Evolutionary conservation across 768 basidiomycete genomes (phyloP), one percentile per base, ranked within the genome.

Genomic region (Mycena crocata): DNA sequence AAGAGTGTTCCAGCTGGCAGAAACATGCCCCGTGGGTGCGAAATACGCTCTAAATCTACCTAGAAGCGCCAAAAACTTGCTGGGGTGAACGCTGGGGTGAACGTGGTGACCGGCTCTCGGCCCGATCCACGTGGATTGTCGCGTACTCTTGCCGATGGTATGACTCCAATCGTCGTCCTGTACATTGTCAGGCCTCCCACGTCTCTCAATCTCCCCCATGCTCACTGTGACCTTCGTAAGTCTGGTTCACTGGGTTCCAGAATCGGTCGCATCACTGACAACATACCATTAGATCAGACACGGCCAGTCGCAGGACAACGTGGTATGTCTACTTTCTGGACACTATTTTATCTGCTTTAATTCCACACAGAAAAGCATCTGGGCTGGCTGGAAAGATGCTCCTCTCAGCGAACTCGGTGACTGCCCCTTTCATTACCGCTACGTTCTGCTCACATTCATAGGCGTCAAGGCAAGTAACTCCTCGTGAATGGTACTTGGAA

Each of bases 331-430:
- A 5, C 31, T 44, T 9, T 35, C 0, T 56, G 9, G 66, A 2
- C 14, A 37, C 31, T 7, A 37, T 39, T 28, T 14, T 10, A 28
- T n/a, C 30, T 56, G 37, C 57, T 30, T 40, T 42, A 49, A 54
- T 30, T 37, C 49, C 35, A 34, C 31, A 31, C 26, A 48, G 86
- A 81, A 73, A 67, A 66, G 71, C 0, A 76, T 91, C 13, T 93
- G 92, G 91, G 89, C 92, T 26, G 93, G 93, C 5, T 92, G 91
- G 87, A 87, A 85, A 67, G 92, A 94, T 78, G 84, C 92, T 1
- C 91, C 92, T 0, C 81, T 94, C 13, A 89, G 91, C 37, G 86
- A 86, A 62, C 86, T 91, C 62, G 93, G 93, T 89, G 73, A 69
- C 83, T 55, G 56, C 46, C 3, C 45, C 24, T 59, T 39, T 52